Conservation (phyloP, 495 filamentous ascomycete genomes). For the Zalerion maritima region DNA sequence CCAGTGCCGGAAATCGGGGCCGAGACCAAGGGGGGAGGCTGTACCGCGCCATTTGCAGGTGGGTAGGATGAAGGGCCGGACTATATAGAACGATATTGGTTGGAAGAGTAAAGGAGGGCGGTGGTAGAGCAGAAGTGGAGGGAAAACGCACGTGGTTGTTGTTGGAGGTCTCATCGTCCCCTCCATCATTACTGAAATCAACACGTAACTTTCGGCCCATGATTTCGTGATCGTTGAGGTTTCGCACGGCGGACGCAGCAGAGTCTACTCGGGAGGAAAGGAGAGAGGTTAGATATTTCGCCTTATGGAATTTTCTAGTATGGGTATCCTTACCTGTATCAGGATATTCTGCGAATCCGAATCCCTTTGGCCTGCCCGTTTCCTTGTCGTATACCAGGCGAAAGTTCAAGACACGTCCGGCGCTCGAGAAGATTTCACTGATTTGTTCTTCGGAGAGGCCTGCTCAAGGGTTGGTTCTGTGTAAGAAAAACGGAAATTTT, state of each 20-base stretch:
- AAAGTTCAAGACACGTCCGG: constrained; percentile 82
- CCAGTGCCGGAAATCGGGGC: constrained; percentile 7
- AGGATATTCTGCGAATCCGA: constrained; percentile 87
- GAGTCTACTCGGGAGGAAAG: constrained; percentile 42
- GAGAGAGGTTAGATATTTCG: constrained; percentile 5
- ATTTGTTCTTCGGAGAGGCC: constrained; percentile 92
- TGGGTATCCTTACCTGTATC: constrained; percentile 41
- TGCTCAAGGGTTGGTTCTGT: too few relatives aligned
- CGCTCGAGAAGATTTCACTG: constrained; percentile 73
- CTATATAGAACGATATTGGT: too few relatives aligned
- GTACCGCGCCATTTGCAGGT: too few relatives aligned
- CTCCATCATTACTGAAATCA: constrained; percentile 86
- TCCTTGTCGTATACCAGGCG: constrained; percentile 91
- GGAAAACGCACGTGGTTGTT: too few relatives aligned
- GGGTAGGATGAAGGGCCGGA: too few relatives aligned
- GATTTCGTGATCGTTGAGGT: constrained; percentile 89
- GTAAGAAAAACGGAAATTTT: too few relatives aligned
- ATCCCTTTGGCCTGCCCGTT: constrained; percentile 88
- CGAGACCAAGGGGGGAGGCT: too few relatives aligned
- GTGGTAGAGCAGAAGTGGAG: too few relatives aligned
- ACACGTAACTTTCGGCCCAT: constrained; percentile 91
- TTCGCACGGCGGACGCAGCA: constrained; percentile 86
- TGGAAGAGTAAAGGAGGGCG: too few relatives aligned
- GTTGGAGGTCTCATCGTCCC: constrained; percentile 47
- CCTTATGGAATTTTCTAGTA: not conserved